phyloP scores from a whole-genome alignment of 1,284 basidiomycete genomes.

The Erythrobasidium hasegawianum region DNA sequence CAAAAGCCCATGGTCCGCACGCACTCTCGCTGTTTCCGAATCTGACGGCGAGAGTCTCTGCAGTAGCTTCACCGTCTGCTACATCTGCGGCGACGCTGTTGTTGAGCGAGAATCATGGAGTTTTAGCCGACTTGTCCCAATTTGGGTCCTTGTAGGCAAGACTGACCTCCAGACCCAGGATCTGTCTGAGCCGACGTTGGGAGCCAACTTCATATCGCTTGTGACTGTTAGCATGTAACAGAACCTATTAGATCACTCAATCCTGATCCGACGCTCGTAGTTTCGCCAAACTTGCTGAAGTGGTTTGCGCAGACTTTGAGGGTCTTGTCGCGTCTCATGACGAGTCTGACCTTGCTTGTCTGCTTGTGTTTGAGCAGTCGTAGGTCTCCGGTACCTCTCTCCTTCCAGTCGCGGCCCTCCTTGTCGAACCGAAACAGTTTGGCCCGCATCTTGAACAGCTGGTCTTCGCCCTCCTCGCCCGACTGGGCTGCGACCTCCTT shows the following conservation, averaged over 20 bases:
- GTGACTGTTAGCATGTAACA: conserved; percentile 59
- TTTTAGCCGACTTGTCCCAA: conserved; percentile 6
- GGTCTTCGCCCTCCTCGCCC: conserved; percentile 88
- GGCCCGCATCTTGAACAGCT: conserved; percentile 97
- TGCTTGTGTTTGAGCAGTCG: conserved; percentile 82
- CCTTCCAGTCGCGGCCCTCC: conserved; percentile 87
- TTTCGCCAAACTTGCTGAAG: conserved; percentile 62
- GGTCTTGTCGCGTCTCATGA: conserved; percentile 99
- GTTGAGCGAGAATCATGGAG: neutral
- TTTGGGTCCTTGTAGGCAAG: neutral
- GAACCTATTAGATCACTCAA: too few species aligned
- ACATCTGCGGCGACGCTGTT: conserved; percentile 84
- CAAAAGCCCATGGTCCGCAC: conserved; percentile 48
- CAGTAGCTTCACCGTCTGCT: conserved; percentile 77
- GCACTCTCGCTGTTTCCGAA: conserved; percentile 95
- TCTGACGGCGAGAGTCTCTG: conserved; percentile 95
- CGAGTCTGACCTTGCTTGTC: conserved; percentile 86
- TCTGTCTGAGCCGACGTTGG: conserved; percentile 97
- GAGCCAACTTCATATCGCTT: conserved; percentile 87
- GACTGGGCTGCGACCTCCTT: conserved; percentile 94
- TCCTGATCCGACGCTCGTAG: too few species aligned
- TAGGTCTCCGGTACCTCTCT: conserved; percentile 84
- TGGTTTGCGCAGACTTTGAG: conserved; percentile 99
- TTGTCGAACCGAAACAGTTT: conserved; percentile 96
- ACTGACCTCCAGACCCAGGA: conserved; percentile 86